Base-by-base conservation (phyloP, 192 early-diverging fungal species). In the Coemansia asiatica region DNA sequence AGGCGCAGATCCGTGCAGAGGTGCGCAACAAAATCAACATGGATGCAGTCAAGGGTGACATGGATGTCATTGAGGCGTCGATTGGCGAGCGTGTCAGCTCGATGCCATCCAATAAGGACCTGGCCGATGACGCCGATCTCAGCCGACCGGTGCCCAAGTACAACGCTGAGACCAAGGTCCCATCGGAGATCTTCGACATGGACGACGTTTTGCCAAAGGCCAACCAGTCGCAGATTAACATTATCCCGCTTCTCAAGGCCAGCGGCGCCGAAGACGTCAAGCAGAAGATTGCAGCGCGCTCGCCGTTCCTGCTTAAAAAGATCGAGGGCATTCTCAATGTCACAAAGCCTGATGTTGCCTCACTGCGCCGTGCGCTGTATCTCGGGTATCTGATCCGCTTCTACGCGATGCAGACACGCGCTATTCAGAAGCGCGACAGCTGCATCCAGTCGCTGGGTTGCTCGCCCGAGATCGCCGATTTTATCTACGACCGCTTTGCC, bases 11-110 rank as follows among this genome's bases (percentile, higher is more conserved):
- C 63, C 85, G 85, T 16, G 89, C 90, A 19, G 76, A 86, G 58
- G 95, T 94, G 71, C 90, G 91, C 69, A 98, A 98, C 75, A 86
- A 87, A 61, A 90, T 97, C 62, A 87, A 92, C 28, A 89, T 90
- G 60, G 85, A 86, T 33, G 72, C 80, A 0, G 66, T 96, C 67
- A 68, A 86, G 51, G 83, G 74, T 40, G 87, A 87, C 18, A 89
- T 85, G 64, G 79, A 78, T 40, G 81, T 83, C 18, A 89, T 96
- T 56, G 87, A 86, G 29, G 83, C 81, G 16, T 84, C 86, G 2
- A 93, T 97, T 57, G 86, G 87, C 60, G 83, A 80, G 57, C 86
- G 86, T 44, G 74, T 88, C 13, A 84, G 77, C 55, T 63, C 68
- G n/a, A 82, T 91, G 66, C 92, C 91, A 7, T 82, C 84, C 6